Percentiles rank a stretch among this genome's conserved stretches.
Evolutionary conservation across 2,329 filamentous ascomycete species (phyloP).

Genomic region (Diaporthe ampelina): DNA sequence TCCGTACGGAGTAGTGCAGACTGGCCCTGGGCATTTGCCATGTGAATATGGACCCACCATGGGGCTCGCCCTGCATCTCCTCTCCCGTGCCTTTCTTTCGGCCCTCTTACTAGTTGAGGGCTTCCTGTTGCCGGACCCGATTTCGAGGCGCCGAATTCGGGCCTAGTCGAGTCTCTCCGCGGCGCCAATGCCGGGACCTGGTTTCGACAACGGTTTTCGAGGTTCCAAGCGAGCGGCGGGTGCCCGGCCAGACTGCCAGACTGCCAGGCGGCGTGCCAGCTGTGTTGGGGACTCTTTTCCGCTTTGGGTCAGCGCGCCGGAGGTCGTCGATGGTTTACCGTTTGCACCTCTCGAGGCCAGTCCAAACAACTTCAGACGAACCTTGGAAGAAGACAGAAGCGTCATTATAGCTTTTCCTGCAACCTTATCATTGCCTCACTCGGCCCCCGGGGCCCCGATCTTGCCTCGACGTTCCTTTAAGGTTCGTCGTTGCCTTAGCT

Average conservation of each 20-base stretch:
- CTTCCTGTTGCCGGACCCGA: constrained; percentile 9
- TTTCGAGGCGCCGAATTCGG: constrained; percentile 10
- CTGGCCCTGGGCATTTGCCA: constrained; percentile 5
- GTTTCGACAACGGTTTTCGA: neutral
- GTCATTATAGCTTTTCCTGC: neutral
- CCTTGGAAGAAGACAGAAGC: constrained; percentile 3
- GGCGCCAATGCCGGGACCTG: constrained; percentile 12
- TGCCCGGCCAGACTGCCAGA: neutral
- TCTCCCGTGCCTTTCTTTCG: constrained; percentile 9
- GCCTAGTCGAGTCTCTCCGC: neutral
- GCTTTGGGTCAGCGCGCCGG: neutral
- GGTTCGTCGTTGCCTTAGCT: constrained; percentile 30
- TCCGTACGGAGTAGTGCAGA: neutral
- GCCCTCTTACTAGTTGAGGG: neutral
- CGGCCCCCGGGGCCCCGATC: constrained; percentile 4
- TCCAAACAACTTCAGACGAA: constrained; percentile 10
- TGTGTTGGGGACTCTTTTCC: neutral
- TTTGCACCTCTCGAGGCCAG: neutral
- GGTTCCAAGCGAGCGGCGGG: neutral
- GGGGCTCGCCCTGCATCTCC: constrained; percentile 6
- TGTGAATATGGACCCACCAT: constrained; percentile 13
- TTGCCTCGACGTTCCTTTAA: constrained; percentile 24
- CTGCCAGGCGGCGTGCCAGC: neutral
- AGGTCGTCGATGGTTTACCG: neutral
- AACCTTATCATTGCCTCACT: neutral